Base-by-base conservation (phyloP, 352 stramenopile genomes). In the Phytophthora chlamydospora region DNA sequence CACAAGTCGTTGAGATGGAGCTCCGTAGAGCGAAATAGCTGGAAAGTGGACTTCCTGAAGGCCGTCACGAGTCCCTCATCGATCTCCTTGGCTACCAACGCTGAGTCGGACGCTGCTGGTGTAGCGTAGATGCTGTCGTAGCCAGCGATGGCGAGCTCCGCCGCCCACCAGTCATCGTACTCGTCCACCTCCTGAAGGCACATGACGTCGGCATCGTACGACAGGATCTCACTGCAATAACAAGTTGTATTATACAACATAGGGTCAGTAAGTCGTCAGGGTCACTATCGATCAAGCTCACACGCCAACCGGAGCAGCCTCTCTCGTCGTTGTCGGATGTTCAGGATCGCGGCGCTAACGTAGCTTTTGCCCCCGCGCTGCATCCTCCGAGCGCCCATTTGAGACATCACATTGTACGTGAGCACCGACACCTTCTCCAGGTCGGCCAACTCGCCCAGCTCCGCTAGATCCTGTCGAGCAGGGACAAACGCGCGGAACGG, bases 111-210 rank as follows among this genome's bases (percentile, higher is more conserved):
- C 0, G 24, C 19, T 29, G 56, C 40, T 44, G 57, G 54, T 7
- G 62, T 63, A 9, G 57, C 57, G 52, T 83, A 96, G 6, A 97
- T 75, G 42, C 81, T 90, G 68, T 97, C 89, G 67, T 96, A 97
- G 0, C 89, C 90, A 9, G 58, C 67, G 0, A 58, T 55, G 1
- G 64, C 85, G n/a, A 97, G 73, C 49, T 78, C 69, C 3, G 58
- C 57, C 6, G 75, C 69, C 89, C 90, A 97, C 72, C 76, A 97
- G 44, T 95, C 78, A n/a, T 90, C 73, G 33, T 94, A 97, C 38
- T 96, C 81, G 40, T 97, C 88, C 6, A 96, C 79, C 66, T 97
- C 89, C 75, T 88, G 60, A 1, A 97, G 73, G 39, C 88, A 96
- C 40, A 96, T 49, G 44, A 97, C 74, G 50, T 97, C 88, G 11